Evolutionary conservation across 371 early-diverging fungal species (phyloP).

Genomic region (Syncephalastrum monosporum): DNA sequence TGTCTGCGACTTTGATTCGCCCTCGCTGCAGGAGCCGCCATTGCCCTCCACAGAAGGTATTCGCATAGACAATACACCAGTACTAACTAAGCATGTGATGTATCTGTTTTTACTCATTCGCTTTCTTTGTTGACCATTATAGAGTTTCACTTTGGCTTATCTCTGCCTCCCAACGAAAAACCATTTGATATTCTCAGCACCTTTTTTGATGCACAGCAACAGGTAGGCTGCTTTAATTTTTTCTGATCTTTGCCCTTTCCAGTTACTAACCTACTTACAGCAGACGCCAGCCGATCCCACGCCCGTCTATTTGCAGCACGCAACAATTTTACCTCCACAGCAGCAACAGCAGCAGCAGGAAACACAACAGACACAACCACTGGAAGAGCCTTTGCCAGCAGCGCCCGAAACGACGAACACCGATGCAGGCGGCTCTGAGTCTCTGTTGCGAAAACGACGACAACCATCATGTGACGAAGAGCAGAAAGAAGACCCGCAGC

Average conservation of each 20-base stretch:
- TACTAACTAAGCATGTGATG: slow-evolving; percentile 1
- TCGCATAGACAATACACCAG: background rate
- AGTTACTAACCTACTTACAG: background rate
- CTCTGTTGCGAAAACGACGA: too few relatives aligned
- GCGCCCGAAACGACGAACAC: background rate
- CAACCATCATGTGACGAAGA: background rate
- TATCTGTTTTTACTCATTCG: background rate
- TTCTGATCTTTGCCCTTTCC: too few relatives aligned
- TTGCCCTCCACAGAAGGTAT: too few relatives aligned
- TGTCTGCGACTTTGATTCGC: slow-evolving; percentile 16
- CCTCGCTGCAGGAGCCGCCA: slow-evolving; percentile 7
- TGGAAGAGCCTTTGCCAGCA: background rate
- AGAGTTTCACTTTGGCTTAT: slow-evolving; percentile 4
- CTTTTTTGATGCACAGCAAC: slow-evolving; percentile 3
- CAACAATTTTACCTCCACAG: slow-evolving; percentile 1
- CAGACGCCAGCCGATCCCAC: slow-evolving; percentile 3
- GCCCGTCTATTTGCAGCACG: slow-evolving; percentile 7
- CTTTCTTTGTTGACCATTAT: background rate
- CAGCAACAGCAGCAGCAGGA: background rate
- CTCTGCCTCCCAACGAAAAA: too few relatives aligned
- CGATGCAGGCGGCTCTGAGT: background rate
- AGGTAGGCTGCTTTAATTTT: background rate
- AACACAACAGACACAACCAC: background rate
- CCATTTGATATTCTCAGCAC: background rate
- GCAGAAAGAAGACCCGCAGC: slow-evolving; percentile 9